phyloP scores from a whole-genome alignment of 2,329 filamentous ascomycete genomes.

The Botrytis squamosa region DNA sequence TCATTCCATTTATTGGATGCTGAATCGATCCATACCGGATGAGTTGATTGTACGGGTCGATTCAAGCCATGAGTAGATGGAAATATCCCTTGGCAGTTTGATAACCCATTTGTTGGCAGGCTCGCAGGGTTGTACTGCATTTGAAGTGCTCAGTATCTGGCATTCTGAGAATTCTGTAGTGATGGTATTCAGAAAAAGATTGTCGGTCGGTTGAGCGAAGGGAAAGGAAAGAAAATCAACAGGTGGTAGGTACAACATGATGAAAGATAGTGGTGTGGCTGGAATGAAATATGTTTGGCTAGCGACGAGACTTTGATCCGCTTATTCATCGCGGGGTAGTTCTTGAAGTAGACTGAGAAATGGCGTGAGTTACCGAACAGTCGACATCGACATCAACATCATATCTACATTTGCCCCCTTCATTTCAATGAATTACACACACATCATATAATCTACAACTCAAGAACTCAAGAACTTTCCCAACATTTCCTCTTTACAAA shows the following conservation, averaged over 20 bases:
- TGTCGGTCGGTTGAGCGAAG: neutral
- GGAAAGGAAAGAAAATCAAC: neutral
- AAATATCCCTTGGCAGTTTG: neutral
- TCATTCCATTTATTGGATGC: neutral
- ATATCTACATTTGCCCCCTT: neutral
- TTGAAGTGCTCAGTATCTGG: neutral
- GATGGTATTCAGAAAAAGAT: neutral
- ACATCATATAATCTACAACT: neutral
- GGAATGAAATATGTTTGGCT: neutral
- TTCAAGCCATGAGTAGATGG: neutral
- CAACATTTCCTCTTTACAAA: neutral
- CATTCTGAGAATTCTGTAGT: neutral
- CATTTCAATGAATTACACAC: neutral
- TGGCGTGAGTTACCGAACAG: neutral
- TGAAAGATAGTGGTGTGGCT: neutral
- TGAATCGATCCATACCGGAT: neutral
- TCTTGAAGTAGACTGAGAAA: constrained; percentile 2
- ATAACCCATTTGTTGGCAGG: constrained; percentile 5
- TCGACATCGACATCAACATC: neutral
- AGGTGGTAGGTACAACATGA: neutral
- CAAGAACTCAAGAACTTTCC: neutral
- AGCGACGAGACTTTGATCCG: neutral
- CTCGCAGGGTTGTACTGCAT: constrained; percentile 3
- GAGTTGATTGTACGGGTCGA: neutral
- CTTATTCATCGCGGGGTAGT: constrained; percentile 9